phyloP scores from a whole-genome alignment of 176 grass and related monocot genomes.

The Coix lacrymajobi region DNA sequence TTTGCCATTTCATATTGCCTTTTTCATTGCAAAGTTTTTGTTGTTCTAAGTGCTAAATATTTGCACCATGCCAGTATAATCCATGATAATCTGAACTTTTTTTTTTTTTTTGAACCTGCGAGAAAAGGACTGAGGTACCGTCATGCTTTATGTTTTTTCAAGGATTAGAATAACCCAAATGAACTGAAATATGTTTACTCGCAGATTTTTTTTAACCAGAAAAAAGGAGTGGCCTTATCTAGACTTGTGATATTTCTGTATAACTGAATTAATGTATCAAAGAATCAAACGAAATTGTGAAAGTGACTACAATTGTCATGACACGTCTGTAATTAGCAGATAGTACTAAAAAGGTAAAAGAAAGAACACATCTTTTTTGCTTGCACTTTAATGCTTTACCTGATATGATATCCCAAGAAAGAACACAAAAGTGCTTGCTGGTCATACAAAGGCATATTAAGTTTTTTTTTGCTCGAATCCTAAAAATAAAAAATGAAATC shows the following conservation, averaged over 20 bases:
- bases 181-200: background rate
- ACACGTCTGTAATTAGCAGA: background rate
- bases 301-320: background rate
- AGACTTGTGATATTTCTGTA: background rate
- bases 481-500: background rate
- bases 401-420: background rate
- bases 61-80: background rate
- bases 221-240: background rate
- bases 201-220: background rate
- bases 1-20: background rate
- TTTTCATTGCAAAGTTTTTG: background rate
- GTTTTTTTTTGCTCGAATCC: background rate
- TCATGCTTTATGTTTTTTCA: background rate
- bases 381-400: slow-evolving; percentile 23
- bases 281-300: background rate
- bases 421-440: background rate
- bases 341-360: background rate
- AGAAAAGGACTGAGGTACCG: background rate
- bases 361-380: background rate
- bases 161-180: background rate
- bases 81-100: background rate
- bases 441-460: slow-evolving; percentile 9
- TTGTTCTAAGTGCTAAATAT: background rate
- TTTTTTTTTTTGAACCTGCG: too few species aligned
- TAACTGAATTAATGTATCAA: background rate